Base-by-base conservation (phyloP, 2,329 filamentous ascomycete genomes). In the Periglandula ipomoeae region DNA sequence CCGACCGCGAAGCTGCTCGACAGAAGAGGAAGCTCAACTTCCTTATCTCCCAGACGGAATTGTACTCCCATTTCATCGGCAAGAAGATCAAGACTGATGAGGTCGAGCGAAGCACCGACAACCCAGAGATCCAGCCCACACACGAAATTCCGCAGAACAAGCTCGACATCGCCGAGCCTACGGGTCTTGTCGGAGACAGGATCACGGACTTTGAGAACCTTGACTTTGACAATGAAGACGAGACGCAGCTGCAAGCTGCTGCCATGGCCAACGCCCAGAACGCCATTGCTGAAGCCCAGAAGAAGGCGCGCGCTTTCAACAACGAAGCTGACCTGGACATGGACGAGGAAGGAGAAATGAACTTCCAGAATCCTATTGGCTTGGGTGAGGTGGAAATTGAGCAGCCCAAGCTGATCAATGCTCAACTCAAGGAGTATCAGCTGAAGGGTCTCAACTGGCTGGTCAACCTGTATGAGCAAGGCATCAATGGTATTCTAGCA, bases 21-120 rank as follows among this genome's bases (percentile, higher is more conserved):
- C 93, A 98, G 71, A 95, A 95, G 79, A 84, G 93, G 60, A 98
- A 98, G 73, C 87, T 98, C 65, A 97, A 98, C 70, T 98, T 98
- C 77, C 78, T 98, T 55, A 98, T 98, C 66, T 96, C 91, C 1
- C 93, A 98, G 70, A 98, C 93, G 1, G 93, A 98, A 65, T 78
- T 98, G 45, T 98, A 98, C 74, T 97, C 91, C 38, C 93, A 98
- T 75, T 98, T 98, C 68, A 96, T 98, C 59, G 91, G 93, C 65
- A 95, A 95, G 73, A 98, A 98, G 75, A 95, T 97, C 70, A 95
- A 95, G 72, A 97, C 91, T 1, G 86, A 93, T 58, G 90, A 97
- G 63, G 89, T 95, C 43, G 90, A 98, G 69, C 78, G 85, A 51
- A 91, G 87, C 44, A 93, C 89, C 20, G 88, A 93, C 60, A 89